Base-by-base conservation (phyloP, 805 yeast species). In the Wilhelminamyces savonicus region DNA sequence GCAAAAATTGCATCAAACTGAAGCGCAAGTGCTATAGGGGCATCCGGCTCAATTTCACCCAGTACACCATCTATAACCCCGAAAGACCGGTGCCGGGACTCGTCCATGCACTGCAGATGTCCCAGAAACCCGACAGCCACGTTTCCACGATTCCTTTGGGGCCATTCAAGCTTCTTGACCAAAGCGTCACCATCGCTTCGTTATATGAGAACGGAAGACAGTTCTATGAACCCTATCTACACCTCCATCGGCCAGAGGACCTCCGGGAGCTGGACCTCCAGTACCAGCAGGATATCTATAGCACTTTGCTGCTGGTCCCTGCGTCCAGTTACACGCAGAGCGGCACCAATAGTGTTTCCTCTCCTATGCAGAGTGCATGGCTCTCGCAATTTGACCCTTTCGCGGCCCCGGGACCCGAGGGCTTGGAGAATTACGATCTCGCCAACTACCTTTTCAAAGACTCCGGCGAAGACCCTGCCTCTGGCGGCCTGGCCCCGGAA, bases 1-100 rank as follows among this genome's bases (percentile, higher is more conserved):
- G 84, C 49, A 61, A 66, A 23, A 74, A 76, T 43, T 62, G 82
- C 48, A 56, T 69, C 28, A 71, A 69, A 30, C 64, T 75, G 7
- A 61, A 65, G 27, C 54, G 73, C 23, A 55, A 53, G 26, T 72
- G 78, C 39, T 60, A 62, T 40, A 49, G 71, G 32, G 76, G 76
- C 1, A 48, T 59, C 9, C 55, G 71, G 30, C 50, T 67, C 25
- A 69, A 67, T 40, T 68, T 69, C 43, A 56, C 66, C 21, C 71
- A 54, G 40, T 61, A 59, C 35, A 56, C 57, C 22, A 46, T 58
- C 21, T 62, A 55, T 37, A 52, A 59, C 28, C 69, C 67, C 4
- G 43, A 43, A 13, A 23, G 29, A 12, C 39, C 23, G 12, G 6
- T 27, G 3, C 2, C 30, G 27, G 19, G 19, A 6, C 19, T 8